Evolutionary conservation across 192 early-diverging fungal genomes (phyloP).

Genomic region (Helicostylum pulchrum): DNA sequence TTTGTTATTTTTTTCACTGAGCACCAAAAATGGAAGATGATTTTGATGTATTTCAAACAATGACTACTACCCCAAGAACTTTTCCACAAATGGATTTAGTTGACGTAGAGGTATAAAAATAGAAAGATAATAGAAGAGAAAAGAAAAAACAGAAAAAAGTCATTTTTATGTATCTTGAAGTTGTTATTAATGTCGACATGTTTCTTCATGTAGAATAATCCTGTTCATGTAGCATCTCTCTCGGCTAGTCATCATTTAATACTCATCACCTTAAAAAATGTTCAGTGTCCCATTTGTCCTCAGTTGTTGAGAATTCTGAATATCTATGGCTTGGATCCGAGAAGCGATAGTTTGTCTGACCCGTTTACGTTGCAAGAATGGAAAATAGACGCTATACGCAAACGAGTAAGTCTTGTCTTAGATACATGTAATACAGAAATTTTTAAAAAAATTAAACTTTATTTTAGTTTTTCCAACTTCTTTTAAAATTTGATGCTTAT

Average conservation of each 20-base stretch:
- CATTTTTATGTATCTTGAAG: not conserved
- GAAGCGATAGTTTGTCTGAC: constrained; percentile 15
- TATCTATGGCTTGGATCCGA: constrained; percentile 27
- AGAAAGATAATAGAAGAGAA: not conserved
- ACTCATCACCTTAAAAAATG: constrained; percentile 28
- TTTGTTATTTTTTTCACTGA: not conserved
- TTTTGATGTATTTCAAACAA: constrained; percentile 29
- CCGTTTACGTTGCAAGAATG: constrained; percentile 25
- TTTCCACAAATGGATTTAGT: constrained; percentile 20
- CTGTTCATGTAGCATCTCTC: constrained; percentile 20
- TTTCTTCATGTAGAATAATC: constrained; percentile 18
- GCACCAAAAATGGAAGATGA: not conserved
- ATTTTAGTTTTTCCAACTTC: constrained; percentile 26
- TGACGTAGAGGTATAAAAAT: constrained; percentile 27
- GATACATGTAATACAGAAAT: not conserved
- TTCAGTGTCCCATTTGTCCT: constrained; percentile 29
- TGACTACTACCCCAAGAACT: constrained; percentile 28
- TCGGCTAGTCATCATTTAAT: constrained; percentile 30
- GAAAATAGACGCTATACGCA: constrained; percentile 19
- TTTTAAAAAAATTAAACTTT: not conserved
- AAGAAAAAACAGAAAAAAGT: not conserved
- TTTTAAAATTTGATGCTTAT: constrained; percentile 35
- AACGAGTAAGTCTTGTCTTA: constrained; percentile 19
- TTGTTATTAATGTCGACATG: not conserved
- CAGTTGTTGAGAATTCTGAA: constrained; percentile 31